phyloP scores from a whole-genome alignment of 108 stramenopile genomes.

The Skeletonema menzelii region DNA sequence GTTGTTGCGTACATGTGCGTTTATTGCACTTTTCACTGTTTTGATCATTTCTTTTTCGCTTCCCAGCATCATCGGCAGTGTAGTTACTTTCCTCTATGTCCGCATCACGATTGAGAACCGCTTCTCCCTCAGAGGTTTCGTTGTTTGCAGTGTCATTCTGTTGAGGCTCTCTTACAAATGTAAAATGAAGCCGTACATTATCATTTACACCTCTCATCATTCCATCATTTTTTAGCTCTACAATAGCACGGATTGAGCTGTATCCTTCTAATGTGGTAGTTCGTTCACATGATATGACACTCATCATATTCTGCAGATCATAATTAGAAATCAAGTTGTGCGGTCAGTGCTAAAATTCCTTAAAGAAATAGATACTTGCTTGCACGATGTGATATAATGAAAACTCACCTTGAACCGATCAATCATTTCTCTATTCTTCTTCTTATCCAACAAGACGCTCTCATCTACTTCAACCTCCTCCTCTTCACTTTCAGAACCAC shows the following conservation, averaged over 20 bases:
- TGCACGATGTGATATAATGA: no score
- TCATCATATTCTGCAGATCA: constrained; percentile 26
- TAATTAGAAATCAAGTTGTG: background rate
- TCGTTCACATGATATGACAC: constrained; percentile 59
- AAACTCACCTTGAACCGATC: constrained; percentile 47
- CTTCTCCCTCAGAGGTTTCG: background rate
- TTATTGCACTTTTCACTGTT: background rate
- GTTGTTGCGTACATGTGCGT: constrained; percentile 9
- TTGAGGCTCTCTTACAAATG: constrained; percentile 31
- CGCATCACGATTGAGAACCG: background rate
- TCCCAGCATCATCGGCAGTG: background rate
- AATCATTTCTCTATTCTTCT: constrained; percentile 32
- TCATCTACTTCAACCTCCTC: constrained; percentile 2
- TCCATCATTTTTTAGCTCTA: constrained; percentile 39
- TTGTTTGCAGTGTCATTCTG: background rate
- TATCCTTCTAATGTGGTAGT: constrained; percentile 44
- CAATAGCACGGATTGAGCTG: constrained; percentile 50
- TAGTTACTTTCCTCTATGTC: background rate
- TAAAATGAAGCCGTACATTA: constrained; percentile 22
- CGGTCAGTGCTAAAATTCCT: no score
- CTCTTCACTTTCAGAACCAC: constrained; percentile 17
- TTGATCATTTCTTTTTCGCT: background rate
- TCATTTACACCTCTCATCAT: constrained; percentile 34
- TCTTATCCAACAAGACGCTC: constrained; percentile 10
- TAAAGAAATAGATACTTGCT: no score